Percentiles rank a stretch among this genome's conserved stretches.
Evolutionary conservation across 805 yeast genomes (phyloP).

Genomic region (Zygotorulaspora danielsina): DNA sequence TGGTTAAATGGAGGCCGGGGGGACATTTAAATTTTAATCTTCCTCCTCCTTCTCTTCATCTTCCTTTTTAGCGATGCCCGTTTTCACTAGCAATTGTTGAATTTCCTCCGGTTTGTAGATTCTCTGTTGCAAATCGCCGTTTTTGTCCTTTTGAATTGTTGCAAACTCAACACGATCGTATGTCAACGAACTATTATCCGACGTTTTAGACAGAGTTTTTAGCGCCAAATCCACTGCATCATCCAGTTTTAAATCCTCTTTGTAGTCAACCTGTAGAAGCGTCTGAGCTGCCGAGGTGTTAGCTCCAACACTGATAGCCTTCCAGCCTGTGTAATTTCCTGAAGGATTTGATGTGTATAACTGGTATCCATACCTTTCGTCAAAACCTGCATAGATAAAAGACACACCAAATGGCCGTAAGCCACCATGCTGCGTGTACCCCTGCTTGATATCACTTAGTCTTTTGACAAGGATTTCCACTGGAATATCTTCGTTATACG

Average conservation of each 20-base stretch:
- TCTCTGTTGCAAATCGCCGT: conserved; percentile 56
- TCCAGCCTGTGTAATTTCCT: conserved; percentile 98
- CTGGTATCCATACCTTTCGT: conserved; percentile 84
- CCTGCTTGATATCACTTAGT: conserved; percentile 91
- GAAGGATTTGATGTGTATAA: conserved; percentile 94
- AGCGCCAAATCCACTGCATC: conserved; percentile 86
- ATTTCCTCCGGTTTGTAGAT: conserved; percentile 80
- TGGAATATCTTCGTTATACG: conserved; percentile 91
- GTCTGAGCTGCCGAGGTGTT: conserved; percentile 96
- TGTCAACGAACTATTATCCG: conserved; percentile 80
- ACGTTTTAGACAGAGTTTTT: conserved; percentile 88
- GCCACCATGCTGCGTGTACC: conserved; percentile 98
- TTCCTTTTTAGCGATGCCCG: conserved; percentile 61
- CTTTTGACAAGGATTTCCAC: conserved; percentile 83
- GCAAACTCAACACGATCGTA: conserved; percentile 93
- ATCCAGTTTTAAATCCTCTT: conserved; percentile 64
- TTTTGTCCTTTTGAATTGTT: conserved; percentile 52
- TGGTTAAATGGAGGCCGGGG: too few relatives aligned
- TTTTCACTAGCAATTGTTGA: conserved; percentile 62
- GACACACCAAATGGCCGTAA: conserved; percentile 97
- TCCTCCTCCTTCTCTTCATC: conserved; percentile 41
- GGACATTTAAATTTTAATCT: too few relatives aligned
- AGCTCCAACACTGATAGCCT: conserved; percentile 95
- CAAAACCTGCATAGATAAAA: conserved; percentile 93
- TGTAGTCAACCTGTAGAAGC: conserved; percentile 88